Conservation (phyloP, 1,284 basidiomycete species). For the Heterobasidion irregulare region DNA sequence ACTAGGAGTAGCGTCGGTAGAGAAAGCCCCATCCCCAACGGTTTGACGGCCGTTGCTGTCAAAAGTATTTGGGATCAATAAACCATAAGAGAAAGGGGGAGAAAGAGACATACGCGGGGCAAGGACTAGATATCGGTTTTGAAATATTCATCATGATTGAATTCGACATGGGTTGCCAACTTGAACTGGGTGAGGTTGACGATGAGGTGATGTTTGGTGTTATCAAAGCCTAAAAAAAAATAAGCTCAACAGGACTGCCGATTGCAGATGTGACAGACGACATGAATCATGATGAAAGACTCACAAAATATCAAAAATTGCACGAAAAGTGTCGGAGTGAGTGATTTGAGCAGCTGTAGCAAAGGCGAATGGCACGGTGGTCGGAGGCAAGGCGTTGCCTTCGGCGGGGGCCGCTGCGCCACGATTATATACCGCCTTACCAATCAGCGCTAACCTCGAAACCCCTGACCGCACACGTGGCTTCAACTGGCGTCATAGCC, state of each 20-base stretch:
- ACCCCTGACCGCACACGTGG: slow-evolving; percentile 3
- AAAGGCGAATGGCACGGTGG: slow-evolving; percentile 9
- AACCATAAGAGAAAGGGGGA: slow-evolving; percentile 12
- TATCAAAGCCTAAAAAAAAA: not conserved
- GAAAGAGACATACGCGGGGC: slow-evolving; percentile 65
- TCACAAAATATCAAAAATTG: not conserved
- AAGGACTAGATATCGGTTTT: slow-evolving; percentile 80
- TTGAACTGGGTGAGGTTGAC: slow-evolving; percentile 29
- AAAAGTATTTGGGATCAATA: not conserved
- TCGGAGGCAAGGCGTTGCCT: slow-evolving; percentile 10
- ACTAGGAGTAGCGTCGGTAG: slow-evolving; percentile 68
- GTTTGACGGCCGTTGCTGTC: slow-evolving; percentile 83
- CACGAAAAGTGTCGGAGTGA: not conserved
- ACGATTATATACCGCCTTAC: slow-evolving; percentile 7
- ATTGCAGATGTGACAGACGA: no score
- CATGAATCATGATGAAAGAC: no score
- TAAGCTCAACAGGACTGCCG: not conserved
- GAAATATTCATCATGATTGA: slow-evolving; percentile 56
- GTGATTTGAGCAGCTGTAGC: not conserved
- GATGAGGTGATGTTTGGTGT: not conserved
- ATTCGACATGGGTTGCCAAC: slow-evolving; percentile 78
- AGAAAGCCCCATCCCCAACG: slow-evolving; percentile 89
- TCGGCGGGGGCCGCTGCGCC: not conserved
- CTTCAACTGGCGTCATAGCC: not conserved
- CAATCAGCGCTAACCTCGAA: not conserved